Evolutionary conservation across 129 eudicot genomes (phyloP), one percentile per base, ranked within the genome.

Genomic region (Escallonia herrerae): DNA sequence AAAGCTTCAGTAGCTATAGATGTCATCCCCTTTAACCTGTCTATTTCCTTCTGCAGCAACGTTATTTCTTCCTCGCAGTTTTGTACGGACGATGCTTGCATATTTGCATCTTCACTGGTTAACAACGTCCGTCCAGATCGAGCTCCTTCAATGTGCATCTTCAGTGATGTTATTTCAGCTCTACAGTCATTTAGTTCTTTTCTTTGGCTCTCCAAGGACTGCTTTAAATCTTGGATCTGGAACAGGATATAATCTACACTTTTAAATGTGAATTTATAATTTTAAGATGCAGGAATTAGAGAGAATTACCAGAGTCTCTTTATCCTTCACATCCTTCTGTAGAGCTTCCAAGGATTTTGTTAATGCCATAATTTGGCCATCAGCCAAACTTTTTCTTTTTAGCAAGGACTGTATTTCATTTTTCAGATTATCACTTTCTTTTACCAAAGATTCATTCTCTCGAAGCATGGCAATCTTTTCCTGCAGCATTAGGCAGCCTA

Each of bases 121-220:
- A 75, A 15, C 57, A 46, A 40, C 59, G 5, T 52, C 43, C 68
- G 72, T 51, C 81, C 78, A 56, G 83, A 69, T 69, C 53, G 84
- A 68, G 82, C 79, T 58, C 85, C 90, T 78, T 91, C 95, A 47
- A 83, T 77, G 76, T 77, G 86, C 82, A 77, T 79, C 77, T 88
- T 83, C 45, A 93, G 91, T 66, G 96, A 83, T 65, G 86, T 83
- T 78, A 89, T 83, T 79, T 93, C 98, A 66, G 91, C 74, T 70
- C 95, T 85, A 81, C 86, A 93, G 50, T 72, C 88, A 81, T 84
- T 86, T 62, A 93, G 72, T 76, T 88, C 95, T 72, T 81, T 85
- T 69, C 76, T 83, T 76, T 67, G 89, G 51, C 73, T 68, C 37
- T 81, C 94, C 58, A 78, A 55, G 52, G 90, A 77, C 74, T 88